A percentile compares a stretch with the other conserved stretches of the same genome.
Evolutionary conservation across 257 asterid species (phyloP).

Genomic region (Capsicum chinense): DNA sequence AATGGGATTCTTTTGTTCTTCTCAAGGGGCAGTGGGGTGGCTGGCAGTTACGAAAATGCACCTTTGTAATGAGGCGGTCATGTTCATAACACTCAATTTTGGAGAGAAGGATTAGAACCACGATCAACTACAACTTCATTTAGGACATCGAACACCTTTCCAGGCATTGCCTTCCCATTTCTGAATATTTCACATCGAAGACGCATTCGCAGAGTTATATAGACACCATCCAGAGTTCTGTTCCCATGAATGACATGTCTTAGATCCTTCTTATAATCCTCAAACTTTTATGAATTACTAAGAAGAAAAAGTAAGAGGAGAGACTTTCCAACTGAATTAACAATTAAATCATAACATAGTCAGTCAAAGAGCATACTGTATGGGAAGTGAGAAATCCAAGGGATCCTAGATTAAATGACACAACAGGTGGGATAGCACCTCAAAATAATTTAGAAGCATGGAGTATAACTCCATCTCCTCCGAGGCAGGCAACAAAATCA

Average conservation of each 20-base stretch:
- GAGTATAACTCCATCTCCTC: conserved; percentile 99
- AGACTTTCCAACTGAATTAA: conserved; percentile 17
- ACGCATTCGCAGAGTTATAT: conserved; percentile 96
- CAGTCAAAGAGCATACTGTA: conserved; percentile 59
- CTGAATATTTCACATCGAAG: conserved; percentile 92
- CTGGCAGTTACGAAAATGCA: conserved; percentile 34
- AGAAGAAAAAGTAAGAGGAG: conserved; percentile 34
- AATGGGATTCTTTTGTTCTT: conserved; percentile 19
- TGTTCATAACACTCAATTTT: conserved; percentile 97
- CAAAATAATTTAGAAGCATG: conserved; percentile 95
- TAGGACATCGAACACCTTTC: conserved; percentile 90
- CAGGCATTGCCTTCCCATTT: conserved; percentile 89
- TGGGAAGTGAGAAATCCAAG: conserved; percentile 98
- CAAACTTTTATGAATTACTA: conserved; percentile 61
- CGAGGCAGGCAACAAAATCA: conserved; percentile 97
- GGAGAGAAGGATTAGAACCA: conserved; percentile 97
- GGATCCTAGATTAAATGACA: conserved; percentile 97
- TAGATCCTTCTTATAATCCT: conserved; percentile 75
- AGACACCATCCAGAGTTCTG: conserved; percentile 81
- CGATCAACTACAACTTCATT: conserved; percentile 97
- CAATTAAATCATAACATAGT: conserved; percentile 23
- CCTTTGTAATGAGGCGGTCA: conserved; percentile 98
- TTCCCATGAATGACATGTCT: conserved; percentile 88
- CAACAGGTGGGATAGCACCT: conserved; percentile 98
- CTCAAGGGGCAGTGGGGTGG: conserved; percentile 15